phyloP scores from a whole-genome alignment of 768 basidiomycete genomes.

The Asterophora lycoperdoides region DNA sequence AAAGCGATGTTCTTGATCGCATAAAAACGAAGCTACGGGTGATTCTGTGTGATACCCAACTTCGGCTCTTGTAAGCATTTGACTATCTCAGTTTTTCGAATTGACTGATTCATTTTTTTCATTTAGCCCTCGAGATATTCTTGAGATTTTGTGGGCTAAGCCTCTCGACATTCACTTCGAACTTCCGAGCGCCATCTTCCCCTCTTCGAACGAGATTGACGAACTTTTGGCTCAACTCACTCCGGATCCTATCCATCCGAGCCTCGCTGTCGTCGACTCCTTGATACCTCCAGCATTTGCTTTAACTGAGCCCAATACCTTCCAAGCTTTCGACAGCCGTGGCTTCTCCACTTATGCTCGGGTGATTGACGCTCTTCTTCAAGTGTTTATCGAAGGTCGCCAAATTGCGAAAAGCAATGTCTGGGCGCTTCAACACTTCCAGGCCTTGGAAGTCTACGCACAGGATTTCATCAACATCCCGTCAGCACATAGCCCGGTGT shows the following conservation, averaged over 20 bases:
- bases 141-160: slow-evolving; percentile 31
- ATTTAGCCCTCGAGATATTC: slow-evolving; percentile 44
- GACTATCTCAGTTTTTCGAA: not conserved
- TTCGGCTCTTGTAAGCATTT: slow-evolving; percentile 30
- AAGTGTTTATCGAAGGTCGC: slow-evolving; percentile 54
- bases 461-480: slow-evolving; percentile 57
- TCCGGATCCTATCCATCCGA: slow-evolving; percentile 43
- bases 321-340: slow-evolving; percentile 34
- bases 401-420: slow-evolving; percentile 52
- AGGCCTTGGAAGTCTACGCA: slow-evolving; percentile 58
- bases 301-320: slow-evolving; percentile 10
- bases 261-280: slow-evolving; percentile 57
- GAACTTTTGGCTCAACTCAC: slow-evolving; percentile 42
- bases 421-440: slow-evolving; percentile 68
- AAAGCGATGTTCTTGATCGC: slow-evolving; percentile 24
- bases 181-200: slow-evolving; percentile 49
- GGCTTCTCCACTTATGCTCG: slow-evolving; percentile 68
- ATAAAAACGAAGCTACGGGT: slow-evolving; percentile 41
- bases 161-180: slow-evolving; percentile 35
- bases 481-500: slow-evolving; percentile 43
- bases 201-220: slow-evolving; percentile 42
- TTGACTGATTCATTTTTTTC: not conserved
- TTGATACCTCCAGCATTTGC: slow-evolving; percentile 45
- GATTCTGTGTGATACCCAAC: slow-evolving; percentile 37
- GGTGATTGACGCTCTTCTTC: slow-evolving; percentile 49